A percentile compares a stretch with the other conserved stretches of the same genome.
Conservation (phyloP, 2,329 filamentous ascomycete genomes). For the Chaetomiaceae sp. region DNA sequence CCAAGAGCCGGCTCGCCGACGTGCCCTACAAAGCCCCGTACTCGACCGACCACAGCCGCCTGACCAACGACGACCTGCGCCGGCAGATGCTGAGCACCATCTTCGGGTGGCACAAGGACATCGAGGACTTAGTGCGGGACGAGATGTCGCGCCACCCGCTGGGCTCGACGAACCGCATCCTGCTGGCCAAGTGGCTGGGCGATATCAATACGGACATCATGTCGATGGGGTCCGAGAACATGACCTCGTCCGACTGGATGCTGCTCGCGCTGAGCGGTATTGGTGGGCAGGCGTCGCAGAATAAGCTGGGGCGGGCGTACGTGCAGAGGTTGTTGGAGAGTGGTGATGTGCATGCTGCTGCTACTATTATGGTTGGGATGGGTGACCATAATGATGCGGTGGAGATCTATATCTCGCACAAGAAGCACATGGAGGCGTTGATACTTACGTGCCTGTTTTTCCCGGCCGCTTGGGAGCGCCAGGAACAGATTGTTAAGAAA, state of each 20-base stretch:
- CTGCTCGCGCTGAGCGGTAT: conserved; percentile 85
- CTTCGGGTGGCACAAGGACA: conserved; percentile 89
- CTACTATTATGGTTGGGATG: conserved; percentile 86
- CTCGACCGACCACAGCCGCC: conserved; percentile 48
- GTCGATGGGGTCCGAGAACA: conserved; percentile 74
- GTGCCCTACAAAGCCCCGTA: conserved; percentile 73
- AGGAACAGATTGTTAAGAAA: conserved; percentile 80
- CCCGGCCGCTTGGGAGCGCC: conserved; percentile 84
- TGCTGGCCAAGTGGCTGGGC: conserved; percentile 89
- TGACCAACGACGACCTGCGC: conserved; percentile 75
- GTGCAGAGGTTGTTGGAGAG: conserved; percentile 85
- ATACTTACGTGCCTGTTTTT: conserved; percentile 79
- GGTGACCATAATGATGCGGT: conserved; percentile 92
- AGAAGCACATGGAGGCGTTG: conserved; percentile 86
- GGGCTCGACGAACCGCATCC: conserved; percentile 71
- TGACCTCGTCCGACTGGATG: conserved; percentile 97
- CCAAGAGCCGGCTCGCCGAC: conserved; percentile 72
- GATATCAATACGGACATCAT: conserved; percentile 78
- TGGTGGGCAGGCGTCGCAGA: conserved; percentile 70
- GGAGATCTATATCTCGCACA: conserved; percentile 90
- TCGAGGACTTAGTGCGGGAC: conserved; percentile 75
- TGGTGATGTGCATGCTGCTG: conserved; percentile 86
- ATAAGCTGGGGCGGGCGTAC: conserved; percentile 85
- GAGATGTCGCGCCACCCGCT: conserved; percentile 71
- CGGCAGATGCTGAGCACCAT: conserved; percentile 89